Conservation (phyloP, 2,329 filamentous ascomycete genomes). For the Cordyceps sp. region DNA sequence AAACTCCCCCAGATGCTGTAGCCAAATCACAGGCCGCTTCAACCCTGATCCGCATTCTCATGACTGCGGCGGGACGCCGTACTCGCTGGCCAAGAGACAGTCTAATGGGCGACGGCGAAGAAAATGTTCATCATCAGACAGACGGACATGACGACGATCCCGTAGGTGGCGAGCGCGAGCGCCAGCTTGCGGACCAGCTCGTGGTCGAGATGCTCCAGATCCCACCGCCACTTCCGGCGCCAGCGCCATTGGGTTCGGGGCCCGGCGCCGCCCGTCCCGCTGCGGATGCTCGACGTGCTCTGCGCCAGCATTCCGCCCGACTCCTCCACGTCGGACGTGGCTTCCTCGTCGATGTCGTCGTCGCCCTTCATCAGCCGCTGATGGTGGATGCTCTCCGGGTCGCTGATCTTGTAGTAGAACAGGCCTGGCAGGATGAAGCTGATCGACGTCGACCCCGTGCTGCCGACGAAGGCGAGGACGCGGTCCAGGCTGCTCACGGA, state of each 20-base stretch:
- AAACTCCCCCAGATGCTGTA: no score
- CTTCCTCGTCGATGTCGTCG: conserved; percentile 55
- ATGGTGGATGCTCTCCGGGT: conserved; percentile 72
- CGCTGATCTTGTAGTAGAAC: conserved; percentile 97
- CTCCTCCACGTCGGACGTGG: conserved; percentile 32
- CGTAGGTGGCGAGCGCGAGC: conserved; percentile 66
- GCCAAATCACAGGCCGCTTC: no score
- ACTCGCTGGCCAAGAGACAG: no score
- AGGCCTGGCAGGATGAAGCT: conserved; percentile 91
- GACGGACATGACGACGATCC: conserved; percentile 72
- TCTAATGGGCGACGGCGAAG: conserved; percentile 48
- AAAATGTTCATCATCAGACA: conserved; percentile 78
- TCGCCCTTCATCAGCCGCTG: conserved; percentile 82
- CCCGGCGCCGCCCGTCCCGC: conserved; percentile 16
- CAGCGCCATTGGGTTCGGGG: conserved; percentile 26
- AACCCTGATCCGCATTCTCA: no score
- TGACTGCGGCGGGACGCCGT: conserved; percentile 2
- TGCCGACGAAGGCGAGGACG: conserved; percentile 88
- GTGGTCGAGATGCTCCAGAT: conserved; percentile 47
- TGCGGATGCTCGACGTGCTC: conserved; percentile 28
- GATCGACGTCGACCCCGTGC: conserved; percentile 86
- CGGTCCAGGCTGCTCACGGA: conserved; percentile 80
- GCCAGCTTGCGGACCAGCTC: conserved; percentile 53
- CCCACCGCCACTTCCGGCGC: conserved; percentile 41
- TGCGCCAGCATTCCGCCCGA: conserved; percentile 22